Evolutionary conservation across 2,329 filamentous ascomycete genomes (phyloP), one percentile per base, ranked within the genome.

Genomic region (Calonectria multiphialidica): DNA sequence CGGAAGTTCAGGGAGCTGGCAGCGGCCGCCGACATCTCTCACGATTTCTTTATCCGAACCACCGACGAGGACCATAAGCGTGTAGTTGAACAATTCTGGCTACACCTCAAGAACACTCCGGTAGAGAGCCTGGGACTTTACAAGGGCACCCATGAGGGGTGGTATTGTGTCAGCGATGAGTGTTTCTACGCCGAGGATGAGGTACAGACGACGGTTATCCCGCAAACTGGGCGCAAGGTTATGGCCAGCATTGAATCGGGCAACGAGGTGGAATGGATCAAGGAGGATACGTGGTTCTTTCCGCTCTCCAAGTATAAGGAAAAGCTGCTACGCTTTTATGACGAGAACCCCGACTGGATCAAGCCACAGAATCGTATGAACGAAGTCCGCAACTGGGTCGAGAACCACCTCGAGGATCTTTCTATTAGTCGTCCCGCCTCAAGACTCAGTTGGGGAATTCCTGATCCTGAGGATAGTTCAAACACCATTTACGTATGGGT

Each of bases 401-500:
- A 90, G 70, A 89, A 92, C 66, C 93, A 95, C 8, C 88, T 99
- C 1, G 91, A 94, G 78, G 97, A 99, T 81, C 88, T 99, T 16
- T 98, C 95, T 4, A 91, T 98, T 63, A 98, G 96, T 2, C 90
- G 97, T 33, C 97, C 97, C 0, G 87, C 89, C 4, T 91, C 93
- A 67, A 90, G 97, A 59, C 84, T 98, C 47, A 90, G 87, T 28
- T 99, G 97, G 97, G 97, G 97, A 4, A 94, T 99, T 69, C 92
- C 89, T 8, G 97, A 98, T 30, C 97, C 97, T 0, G 93, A 92
- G 66, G 97, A 99, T 79, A 86, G 90, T 0, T 90, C 87, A 21
- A 97, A 98, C 83, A 98, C 96, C 3, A 96, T 99, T 70, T 99
- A 99, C 80, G 97, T 99, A 37, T 99, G 97, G 97, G 90, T 99